phyloP scores from a whole-genome alignment of 371 early-diverging fungal genomes.

The Mortierella sp. region DNA sequence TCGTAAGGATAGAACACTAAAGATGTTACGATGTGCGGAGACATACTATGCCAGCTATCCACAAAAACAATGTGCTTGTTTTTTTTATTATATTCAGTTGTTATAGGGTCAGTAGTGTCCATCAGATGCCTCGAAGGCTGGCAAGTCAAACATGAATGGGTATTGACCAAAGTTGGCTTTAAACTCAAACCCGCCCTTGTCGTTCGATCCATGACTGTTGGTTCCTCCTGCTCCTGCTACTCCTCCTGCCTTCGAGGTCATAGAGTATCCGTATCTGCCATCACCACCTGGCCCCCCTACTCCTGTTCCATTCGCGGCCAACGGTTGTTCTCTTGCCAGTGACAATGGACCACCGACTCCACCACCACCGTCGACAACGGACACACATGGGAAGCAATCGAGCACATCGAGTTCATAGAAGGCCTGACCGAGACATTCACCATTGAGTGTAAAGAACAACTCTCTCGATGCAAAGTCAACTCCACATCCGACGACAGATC shows the following conservation, averaged over 20 bases:
- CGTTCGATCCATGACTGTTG: neutral
- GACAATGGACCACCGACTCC: slow-evolving; percentile 38
- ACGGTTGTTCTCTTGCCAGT: slow-evolving; percentile 8
- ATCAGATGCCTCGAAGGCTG: slow-evolving; percentile 24
- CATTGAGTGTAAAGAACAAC: slow-evolving; percentile 48
- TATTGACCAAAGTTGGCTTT: slow-evolving; percentile 50
- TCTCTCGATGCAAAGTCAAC: slow-evolving; percentile 46
- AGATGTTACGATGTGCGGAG: no score
- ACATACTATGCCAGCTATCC: no score
- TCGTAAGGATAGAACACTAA: no score
- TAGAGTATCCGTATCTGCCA: no score
- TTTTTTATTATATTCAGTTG: no score
- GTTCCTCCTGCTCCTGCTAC: no score
- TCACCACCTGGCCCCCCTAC: no score
- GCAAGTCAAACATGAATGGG: slow-evolving; percentile 45
- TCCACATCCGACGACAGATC: slow-evolving; percentile 47
- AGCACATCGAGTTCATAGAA: slow-evolving; percentile 47
- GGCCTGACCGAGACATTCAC: slow-evolving; percentile 51
- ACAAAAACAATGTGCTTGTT: no score
- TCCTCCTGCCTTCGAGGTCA: no score
- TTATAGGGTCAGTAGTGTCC: no score
- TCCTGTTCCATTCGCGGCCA: no score
- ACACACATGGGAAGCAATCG: slow-evolving; percentile 45
- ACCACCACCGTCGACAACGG: slow-evolving; percentile 32
- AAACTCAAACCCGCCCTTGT: slow-evolving; percentile 39